phyloP scores from a whole-genome alignment of 2,329 filamentous ascomycete genomes.

The Metarhizium anisopliae region DNA sequence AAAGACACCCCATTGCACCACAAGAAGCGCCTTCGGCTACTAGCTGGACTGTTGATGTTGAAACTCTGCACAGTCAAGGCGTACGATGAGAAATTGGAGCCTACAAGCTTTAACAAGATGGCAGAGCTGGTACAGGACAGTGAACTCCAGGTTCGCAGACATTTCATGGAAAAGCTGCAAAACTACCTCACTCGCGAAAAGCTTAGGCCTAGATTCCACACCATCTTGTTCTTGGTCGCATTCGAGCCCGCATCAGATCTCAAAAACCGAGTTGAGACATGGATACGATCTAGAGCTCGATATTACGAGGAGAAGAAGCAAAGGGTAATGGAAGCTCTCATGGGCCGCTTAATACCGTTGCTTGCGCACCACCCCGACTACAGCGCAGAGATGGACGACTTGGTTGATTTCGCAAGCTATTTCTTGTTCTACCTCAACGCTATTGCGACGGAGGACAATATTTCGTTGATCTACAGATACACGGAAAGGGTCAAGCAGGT shows the following conservation, averaged over 20 bases:
- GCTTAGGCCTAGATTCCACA: conserved; percentile 72
- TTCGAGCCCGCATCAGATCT: conserved; percentile 76
- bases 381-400: conserved; percentile 51
- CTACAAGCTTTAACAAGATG: conserved; percentile 70
- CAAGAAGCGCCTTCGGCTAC: conserved; percentile 69
- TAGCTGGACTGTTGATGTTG: conserved; percentile 70
- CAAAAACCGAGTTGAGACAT: conserved; percentile 70
- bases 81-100: conserved; percentile 66
- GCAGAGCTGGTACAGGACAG: conserved; percentile 75
- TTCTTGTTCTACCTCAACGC: conserved; percentile 80
- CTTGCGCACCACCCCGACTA: conserved; percentile 94
- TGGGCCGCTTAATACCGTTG: conserved; percentile 76
- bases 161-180: conserved; percentile 78
- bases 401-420: conserved; percentile 79
- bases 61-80: conserved; percentile 74
- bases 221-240: conserved; percentile 80
- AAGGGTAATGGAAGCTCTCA: conserved; percentile 67
- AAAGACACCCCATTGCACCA: conserved; percentile 69
- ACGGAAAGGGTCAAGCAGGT: conserved; percentile 90
- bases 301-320: conserved; percentile 50
- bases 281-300: conserved; percentile 74
- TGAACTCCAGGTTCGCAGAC: conserved; percentile 61
- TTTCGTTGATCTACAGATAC: conserved; percentile 83
- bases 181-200: conserved; percentile 74
- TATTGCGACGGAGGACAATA: conserved; percentile 77